A percentile compares a stretch with the other conserved stretches of the same genome.
These are phyloP conservation scores for Ceratocystis albifundus DNA, from an alignment of 2,329 filamentous ascomycete species.

Conservation along the genomic window DNA sequence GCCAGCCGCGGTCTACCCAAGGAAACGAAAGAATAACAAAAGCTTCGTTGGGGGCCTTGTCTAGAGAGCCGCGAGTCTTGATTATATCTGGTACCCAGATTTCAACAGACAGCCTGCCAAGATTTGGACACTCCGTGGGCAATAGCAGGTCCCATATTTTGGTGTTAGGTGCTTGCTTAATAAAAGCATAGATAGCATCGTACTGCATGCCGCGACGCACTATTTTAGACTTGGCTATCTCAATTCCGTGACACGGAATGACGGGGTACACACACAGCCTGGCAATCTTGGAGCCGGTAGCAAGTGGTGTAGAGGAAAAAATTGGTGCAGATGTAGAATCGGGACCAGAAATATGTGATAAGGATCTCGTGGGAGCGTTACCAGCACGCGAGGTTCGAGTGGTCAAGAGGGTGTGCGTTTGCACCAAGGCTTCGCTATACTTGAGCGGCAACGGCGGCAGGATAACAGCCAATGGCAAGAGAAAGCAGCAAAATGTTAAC, in stretches of 20 bases:
- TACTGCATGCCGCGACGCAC: constrained; percentile 60
- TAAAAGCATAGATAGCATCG: constrained; percentile 76
- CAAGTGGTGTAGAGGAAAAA: not conserved
- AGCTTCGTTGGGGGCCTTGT: constrained; percentile 33
- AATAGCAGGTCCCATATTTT: constrained; percentile 22
- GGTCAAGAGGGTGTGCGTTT: constrained; percentile 41
- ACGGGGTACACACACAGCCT: constrained; percentile 65
- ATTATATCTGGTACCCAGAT: constrained; percentile 57
- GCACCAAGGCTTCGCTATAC: constrained; percentile 41
- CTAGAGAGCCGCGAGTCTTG: constrained; percentile 41
- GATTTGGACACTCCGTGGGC: constrained; percentile 25
- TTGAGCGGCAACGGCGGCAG: constrained; percentile 45
- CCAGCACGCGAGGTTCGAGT: constrained; percentile 21
- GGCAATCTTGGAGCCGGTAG: constrained; percentile 40
- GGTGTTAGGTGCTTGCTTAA: constrained; percentile 44
- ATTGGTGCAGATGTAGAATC: not conserved
- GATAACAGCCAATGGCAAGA: constrained; percentile 43
- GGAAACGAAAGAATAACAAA: constrained; percentile 59
- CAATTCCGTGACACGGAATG: constrained; percentile 69
- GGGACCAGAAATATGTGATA: not conserved
- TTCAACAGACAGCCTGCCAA: constrained; percentile 58
- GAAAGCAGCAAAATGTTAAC: constrained; percentile 39
- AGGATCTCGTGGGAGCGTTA: constrained; percentile 14
- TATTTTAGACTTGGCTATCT: constrained; percentile 54
- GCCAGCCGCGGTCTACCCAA: constrained; percentile 35